phyloP scores from a whole-genome alignment of 2,329 filamentous ascomycete genomes.

The Xylaria sp. region DNA sequence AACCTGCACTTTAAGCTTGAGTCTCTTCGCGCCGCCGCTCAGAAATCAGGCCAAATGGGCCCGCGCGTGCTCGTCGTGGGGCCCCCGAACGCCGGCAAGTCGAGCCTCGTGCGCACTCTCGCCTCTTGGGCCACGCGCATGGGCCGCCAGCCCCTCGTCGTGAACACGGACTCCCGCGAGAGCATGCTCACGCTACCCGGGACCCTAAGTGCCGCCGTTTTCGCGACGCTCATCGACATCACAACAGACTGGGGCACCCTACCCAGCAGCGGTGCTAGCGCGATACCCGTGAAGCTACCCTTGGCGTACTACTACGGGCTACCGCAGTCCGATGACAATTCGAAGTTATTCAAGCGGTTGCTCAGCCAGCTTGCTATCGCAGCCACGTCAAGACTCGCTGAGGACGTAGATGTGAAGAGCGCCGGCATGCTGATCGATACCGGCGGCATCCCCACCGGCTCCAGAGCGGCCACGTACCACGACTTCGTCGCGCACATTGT shows the following conservation, averaged over 20 bases:
- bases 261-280: constrained; percentile 88
- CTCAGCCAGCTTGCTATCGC: constrained; percentile 81
- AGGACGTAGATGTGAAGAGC: constrained; percentile 76
- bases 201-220: constrained; percentile 85
- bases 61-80: constrained; percentile 89
- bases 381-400: constrained; percentile 79
- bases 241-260: constrained; percentile 85
- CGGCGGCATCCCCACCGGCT: constrained; percentile 69
- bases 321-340: constrained; percentile 76
- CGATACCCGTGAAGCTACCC: constrained; percentile 90
- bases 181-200: constrained; percentile 82
- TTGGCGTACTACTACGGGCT: constrained; percentile 90
- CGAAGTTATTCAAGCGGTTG: constrained; percentile 77
- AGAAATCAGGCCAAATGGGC: constrained; percentile 59
- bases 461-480: constrained; percentile 61
- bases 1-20: constrained; percentile 92
- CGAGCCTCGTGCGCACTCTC: constrained; percentile 79
- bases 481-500: constrained; percentile 84
- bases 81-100: constrained; percentile 83
- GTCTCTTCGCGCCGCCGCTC: constrained; percentile 72
- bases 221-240: constrained; percentile 87
- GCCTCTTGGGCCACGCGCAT: constrained; percentile 81
- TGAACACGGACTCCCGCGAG: constrained; percentile 87
- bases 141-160: constrained; percentile 79
- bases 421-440: constrained; percentile 90